phyloP scores from a whole-genome alignment of 805 yeast genomes.

The Metschnikowia noctiluminum region DNA sequence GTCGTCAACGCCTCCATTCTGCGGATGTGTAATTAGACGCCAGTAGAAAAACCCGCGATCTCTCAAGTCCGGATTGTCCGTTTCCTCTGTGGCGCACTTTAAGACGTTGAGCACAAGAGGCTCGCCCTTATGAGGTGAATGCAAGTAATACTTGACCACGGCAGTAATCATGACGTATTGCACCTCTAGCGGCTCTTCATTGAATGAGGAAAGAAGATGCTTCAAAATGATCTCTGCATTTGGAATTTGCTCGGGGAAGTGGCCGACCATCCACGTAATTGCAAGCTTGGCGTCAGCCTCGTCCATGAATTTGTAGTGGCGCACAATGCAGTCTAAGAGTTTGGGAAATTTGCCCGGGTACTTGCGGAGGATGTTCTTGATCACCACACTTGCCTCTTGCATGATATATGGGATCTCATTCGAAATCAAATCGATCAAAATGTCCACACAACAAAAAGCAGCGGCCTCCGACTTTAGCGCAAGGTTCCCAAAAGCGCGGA shows the following conservation, averaged over 20 bases:
- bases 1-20: constrained; percentile 29
- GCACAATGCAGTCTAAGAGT: constrained; percentile 27
- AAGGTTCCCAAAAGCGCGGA: constrained; percentile 84
- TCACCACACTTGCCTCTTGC: constrained; percentile 75
- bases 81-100: constrained; percentile 68
- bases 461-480: constrained; percentile 71
- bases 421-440: constrained; percentile 54
- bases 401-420: constrained; percentile 70
- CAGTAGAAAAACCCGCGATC: constrained; percentile 85
- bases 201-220: constrained; percentile 44
- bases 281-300: constrained; percentile 81
- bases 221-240: constrained; percentile 39
- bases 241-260: constrained; percentile 51
- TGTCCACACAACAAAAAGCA: constrained; percentile 61
- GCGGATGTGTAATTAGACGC: constrained; percentile 57
- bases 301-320: constrained; percentile 44
- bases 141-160: constrained; percentile 62
- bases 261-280: constrained; percentile 81
- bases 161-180: constrained; percentile 75
- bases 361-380: constrained; percentile 71
- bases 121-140: constrained; percentile 53
- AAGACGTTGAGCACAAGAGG: constrained; percentile 54
- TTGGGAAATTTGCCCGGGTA: constrained; percentile 57
- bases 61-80: constrained; percentile 79
- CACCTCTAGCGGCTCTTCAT: constrained; percentile 68